Evolutionary conservation across 805 yeast species (phyloP).

Genomic region (Zygoascus ofunaensis): DNA sequence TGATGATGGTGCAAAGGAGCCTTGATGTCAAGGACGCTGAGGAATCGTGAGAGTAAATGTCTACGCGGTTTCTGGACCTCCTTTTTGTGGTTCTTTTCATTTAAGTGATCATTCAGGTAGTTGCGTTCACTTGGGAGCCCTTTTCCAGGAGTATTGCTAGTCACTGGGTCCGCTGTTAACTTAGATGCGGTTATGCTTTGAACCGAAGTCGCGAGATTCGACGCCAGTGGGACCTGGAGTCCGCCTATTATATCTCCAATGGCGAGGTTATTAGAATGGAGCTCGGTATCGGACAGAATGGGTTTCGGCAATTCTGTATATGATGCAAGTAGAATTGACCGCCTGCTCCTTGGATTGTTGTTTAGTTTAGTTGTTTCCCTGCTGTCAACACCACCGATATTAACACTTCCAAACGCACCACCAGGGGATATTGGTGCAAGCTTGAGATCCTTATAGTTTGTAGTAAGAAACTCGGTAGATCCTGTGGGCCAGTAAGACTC

Average conservation of each 20-base stretch:
- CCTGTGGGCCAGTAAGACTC: constrained; percentile 27
- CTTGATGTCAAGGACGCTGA: not conserved
- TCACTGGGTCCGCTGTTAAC: not conserved
- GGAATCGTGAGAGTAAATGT: not conserved
- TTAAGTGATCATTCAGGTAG: too few relatives aligned
- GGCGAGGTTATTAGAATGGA: not conserved
- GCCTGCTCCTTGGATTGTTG: constrained; percentile 4
- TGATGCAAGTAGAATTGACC: constrained; percentile 13
- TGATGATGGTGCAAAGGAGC: too few relatives aligned
- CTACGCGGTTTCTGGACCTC: not conserved
- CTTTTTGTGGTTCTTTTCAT: not conserved
- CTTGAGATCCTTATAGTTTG: not conserved
- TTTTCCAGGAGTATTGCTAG: too few relatives aligned
- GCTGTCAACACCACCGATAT: too few relatives aligned
- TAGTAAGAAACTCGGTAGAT: constrained; percentile 13
- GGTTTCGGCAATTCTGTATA: constrained; percentile 16
- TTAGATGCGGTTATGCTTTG: not conserved
- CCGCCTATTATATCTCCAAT: not conserved
- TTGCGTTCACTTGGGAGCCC: too few relatives aligned
- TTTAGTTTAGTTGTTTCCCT: not conserved
- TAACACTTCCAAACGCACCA: constrained; percentile 23
- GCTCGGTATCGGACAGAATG: constrained; percentile 2
- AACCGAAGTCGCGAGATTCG: not conserved
- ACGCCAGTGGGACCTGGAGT: not conserved
- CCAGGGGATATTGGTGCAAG: constrained; percentile 24